These are phyloP conservation scores for Lactarius akahatsu DNA, from an alignment of 768 basidiomycete genomes.

Conservation along the genomic window DNA sequence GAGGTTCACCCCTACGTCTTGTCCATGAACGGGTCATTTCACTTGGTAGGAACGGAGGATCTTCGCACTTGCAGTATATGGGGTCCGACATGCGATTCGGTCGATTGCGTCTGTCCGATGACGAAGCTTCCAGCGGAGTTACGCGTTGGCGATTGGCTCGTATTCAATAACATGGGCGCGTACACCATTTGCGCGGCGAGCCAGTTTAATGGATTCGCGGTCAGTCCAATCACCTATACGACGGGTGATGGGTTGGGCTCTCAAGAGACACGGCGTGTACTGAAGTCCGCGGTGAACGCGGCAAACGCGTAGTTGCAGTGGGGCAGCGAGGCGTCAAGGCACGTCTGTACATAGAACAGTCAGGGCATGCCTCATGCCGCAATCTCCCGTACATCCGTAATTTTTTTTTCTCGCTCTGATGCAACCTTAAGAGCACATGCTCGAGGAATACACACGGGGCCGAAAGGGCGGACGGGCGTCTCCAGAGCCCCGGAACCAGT, in stretches of 20 bases:
- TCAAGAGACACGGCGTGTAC: slow-evolving; percentile 51
- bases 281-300: slow-evolving; percentile 47
- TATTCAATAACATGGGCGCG: slow-evolving; percentile 98
- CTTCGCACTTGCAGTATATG: slow-evolving; percentile 72
- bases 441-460: slow-evolving; percentile 21
- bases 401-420: slow-evolving; percentile 13
- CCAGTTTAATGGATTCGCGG: slow-evolving; percentile 90
- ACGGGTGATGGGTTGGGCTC: slow-evolving; percentile 53
- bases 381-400: slow-evolving; percentile 26
- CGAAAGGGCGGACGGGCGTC: slow-evolving; percentile 5
- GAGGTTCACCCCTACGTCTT: slow-evolving; percentile 79
- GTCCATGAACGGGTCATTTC: slow-evolving; percentile 66
- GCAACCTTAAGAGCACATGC: slow-evolving; percentile 18
- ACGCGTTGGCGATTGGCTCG: slow-evolving; percentile 94
- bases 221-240: slow-evolving; percentile 79
- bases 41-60: slow-evolving; percentile 45
- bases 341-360: slow-evolving; percentile 13
- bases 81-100: slow-evolving; percentile 98
- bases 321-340: slow-evolving; percentile 12
- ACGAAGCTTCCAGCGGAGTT: slow-evolving; percentile 64
- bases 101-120: slow-evolving; percentile 82
- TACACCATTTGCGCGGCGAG: slow-evolving; percentile 98
- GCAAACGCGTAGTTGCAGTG: slow-evolving; percentile 16
- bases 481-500: slow-evolving; percentile 21
- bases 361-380: slow-evolving; percentile 18